Evolutionary conservation across 2,329 filamentous ascomycete genomes (phyloP).

Genomic region (Alternaria gaisen): DNA sequence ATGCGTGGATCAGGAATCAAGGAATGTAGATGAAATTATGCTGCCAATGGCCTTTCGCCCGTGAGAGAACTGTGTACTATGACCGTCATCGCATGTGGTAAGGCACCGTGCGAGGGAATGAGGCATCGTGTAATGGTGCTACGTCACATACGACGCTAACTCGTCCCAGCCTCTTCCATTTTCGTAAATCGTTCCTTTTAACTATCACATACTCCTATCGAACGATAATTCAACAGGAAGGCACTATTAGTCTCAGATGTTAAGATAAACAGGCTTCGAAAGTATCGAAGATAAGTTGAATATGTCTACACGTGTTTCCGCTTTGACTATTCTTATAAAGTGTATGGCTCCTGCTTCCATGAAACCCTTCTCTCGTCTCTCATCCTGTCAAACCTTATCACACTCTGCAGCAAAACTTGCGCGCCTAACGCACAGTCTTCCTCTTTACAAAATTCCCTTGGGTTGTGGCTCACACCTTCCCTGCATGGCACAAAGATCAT

Average conservation of each 20-base stretch:
- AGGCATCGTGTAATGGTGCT: background rate
- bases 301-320: background rate
- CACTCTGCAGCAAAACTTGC: conserved; percentile 61
- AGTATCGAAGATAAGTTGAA: background rate
- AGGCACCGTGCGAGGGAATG: background rate
- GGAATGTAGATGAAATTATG: background rate
- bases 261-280: background rate
- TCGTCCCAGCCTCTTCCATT: background rate
- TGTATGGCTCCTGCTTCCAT: conserved; percentile 42
- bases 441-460: conserved; percentile 55
- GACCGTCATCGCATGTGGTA: background rate
- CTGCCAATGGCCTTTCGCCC: background rate
- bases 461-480: conserved; percentile 60
- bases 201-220: background rate
- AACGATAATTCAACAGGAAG: background rate
- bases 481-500: conserved; percentile 61
- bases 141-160: background rate
- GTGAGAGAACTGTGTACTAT: background rate
- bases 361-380: conserved; percentile 48
- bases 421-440: conserved; percentile 58
- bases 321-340: conserved; percentile 9
- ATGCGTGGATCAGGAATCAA: background rate
- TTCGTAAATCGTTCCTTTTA: background rate
- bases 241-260: background rate
- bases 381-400: conserved; percentile 59